A percentile compares a stretch with the other conserved stretches of the same genome.
phyloP scores from a whole-genome alignment of 129 eudicot genomes.

The Kitagawia praeruptora region DNA sequence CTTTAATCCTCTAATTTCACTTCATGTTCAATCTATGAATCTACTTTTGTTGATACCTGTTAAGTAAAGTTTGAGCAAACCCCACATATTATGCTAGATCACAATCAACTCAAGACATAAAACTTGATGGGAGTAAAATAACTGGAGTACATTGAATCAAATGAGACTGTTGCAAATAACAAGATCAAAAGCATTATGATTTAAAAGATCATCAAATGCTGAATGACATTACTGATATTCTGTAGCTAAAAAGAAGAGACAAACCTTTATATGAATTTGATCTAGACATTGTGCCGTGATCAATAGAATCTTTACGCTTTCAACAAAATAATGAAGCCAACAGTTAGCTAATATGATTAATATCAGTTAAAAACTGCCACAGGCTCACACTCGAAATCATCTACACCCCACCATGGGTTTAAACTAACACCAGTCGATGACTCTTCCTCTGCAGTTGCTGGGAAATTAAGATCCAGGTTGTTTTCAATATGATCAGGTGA shows the following conservation, averaged over 20 bases:
- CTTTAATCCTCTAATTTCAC: not conserved
- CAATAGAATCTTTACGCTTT: slow-evolving; percentile 6
- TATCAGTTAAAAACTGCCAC: slow-evolving; percentile 21
- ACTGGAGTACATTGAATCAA: not conserved
- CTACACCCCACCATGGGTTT: slow-evolving; percentile 35
- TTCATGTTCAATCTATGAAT: not conserved
- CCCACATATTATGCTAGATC: not conserved
- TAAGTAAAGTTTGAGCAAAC: not conserved
- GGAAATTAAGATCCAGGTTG: slow-evolving; percentile 32
- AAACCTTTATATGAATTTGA: slow-evolving; percentile 6
- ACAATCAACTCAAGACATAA: not conserved
- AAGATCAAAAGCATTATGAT: not conserved
- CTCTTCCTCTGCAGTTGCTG: slow-evolving; percentile 27
- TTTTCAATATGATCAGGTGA: slow-evolving; percentile 9
- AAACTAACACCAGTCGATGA: slow-evolving; percentile 22
- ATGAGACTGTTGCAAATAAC: not conserved
- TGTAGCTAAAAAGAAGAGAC: slow-evolving; percentile 1
- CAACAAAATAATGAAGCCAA: slow-evolving; percentile 1
- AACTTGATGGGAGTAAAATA: not conserved
- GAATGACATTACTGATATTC: not conserved
- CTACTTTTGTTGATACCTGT: not conserved
- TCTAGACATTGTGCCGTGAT: not conserved
- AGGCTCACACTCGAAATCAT: slow-evolving; percentile 22
- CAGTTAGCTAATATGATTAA: not conserved
- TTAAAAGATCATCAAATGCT: not conserved